Conservation (phyloP, 192 early-diverging fungal genomes). For the Coemansia sp. region DNA sequence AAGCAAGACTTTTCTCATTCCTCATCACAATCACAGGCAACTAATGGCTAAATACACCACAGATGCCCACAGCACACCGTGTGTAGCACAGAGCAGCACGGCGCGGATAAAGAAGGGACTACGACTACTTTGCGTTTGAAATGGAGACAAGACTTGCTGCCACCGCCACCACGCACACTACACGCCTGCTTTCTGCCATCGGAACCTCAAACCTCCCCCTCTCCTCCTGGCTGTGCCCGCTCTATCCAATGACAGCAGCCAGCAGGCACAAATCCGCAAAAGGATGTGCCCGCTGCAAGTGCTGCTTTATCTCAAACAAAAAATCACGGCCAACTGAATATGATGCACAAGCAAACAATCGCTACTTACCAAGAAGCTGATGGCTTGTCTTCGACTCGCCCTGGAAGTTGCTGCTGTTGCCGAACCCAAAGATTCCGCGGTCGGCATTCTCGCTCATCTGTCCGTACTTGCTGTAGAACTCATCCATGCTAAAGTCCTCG, state of each 20-base stretch:
- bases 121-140: no score
- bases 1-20: background rate
- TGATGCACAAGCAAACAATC: background rate
- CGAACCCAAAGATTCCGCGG: slow-evolving; percentile 39
- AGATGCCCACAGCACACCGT: no score
- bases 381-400: slow-evolving; percentile 51
- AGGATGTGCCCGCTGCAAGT: background rate
- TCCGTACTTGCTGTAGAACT: slow-evolving; percentile 20
- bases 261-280: no score
- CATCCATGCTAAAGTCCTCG: slow-evolving; percentile 30
- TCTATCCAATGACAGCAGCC: no score
- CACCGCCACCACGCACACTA: background rate
- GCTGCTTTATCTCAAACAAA: background rate
- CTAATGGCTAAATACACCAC: background rate
- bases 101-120: no score
- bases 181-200: background rate
- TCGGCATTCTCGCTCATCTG: slow-evolving; percentile 12
- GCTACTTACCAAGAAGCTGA: slow-evolving; percentile 56
- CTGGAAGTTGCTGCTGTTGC: slow-evolving; percentile 12
- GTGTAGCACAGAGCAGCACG: no score
- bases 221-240: no score
- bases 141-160: background rate
- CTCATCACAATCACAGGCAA: background rate
- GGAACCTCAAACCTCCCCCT: background rate
- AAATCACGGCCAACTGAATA: background rate